Base-by-base conservation (phyloP, 2,329 filamentous ascomycete species). In the Arthrobotrys pseudoclavata region DNA sequence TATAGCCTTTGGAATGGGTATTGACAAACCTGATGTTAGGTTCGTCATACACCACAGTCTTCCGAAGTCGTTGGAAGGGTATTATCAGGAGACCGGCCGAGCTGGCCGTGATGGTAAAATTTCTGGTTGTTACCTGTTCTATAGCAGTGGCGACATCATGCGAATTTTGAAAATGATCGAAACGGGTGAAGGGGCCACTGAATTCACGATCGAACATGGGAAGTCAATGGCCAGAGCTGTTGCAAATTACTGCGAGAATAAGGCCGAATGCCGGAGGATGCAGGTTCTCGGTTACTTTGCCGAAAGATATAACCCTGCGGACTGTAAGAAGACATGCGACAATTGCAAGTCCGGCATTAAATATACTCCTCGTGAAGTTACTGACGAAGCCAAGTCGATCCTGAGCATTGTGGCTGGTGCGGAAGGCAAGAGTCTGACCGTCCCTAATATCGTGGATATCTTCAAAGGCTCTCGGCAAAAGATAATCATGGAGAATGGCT, bases 1-100 rank as follows among this genome's bases (percentile, higher is more conserved):
- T 0, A 98, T 99, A 83, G 96, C 96, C 24, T 99, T 99, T 83
- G 96, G 96, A 5, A 99, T 99, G 96, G 96, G 96, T n/a, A 99
- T 99, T 80, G 96, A 99, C 85, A 99, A 99, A 83, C 89, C 94
- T 0, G 92, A 99, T 83, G 96, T 99, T 57, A 92, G 96, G 29
- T 99, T 97, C 83, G 96, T 99, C 37, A 93, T 99, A 47, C 96
- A 99, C 82, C 91, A 97, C 81, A 92, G 90, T 50, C 87, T 99
- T 4, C 96, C 96, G 0, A 98, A 99, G 84, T 97, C 93, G 81
- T 86, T 99, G 67, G 96, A 99, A 84, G 96, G 96, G 0, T 99
- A 99, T 83, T 99, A 99, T 82, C 96, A 99, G 83, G 96, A 99
- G 84, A 99, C 96, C 52, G 96, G 96, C 0, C 91, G 96, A 81